phyloP scores from a whole-genome alignment of 805 yeast genomes.

The Millerago galiae region DNA sequence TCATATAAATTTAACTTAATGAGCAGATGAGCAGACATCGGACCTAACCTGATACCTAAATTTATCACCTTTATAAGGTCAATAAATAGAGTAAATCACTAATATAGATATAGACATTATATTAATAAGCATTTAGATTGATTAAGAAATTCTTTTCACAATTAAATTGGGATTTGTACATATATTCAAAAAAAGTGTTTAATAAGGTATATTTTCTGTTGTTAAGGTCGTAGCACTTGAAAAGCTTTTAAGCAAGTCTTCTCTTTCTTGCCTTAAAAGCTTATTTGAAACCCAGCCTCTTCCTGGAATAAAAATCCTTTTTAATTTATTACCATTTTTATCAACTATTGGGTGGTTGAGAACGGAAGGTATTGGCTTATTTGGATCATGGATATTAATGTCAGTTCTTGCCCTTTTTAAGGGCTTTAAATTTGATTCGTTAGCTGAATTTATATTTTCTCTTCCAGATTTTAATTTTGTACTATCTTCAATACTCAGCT shows the following conservation, averaged over 20 bases:
- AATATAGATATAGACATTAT: no score
- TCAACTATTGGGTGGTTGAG: slow-evolving; percentile 23
- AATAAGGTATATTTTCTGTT: background rate
- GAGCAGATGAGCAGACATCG: no score
- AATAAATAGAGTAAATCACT: no score
- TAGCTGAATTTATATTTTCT: background rate
- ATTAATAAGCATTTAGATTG: no score
- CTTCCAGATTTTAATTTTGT: no score
- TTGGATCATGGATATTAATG: slow-evolving; percentile 17
- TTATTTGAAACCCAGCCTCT: slow-evolving; percentile 43
- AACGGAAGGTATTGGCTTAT: slow-evolving; percentile 19
- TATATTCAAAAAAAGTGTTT: background rate
- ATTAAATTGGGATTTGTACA: background rate
- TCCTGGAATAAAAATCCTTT: slow-evolving; percentile 41
- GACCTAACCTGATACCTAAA: no score
- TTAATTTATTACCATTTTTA: slow-evolving; percentile 33
- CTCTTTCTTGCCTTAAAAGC: slow-evolving; percentile 13
- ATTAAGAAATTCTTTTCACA: no score
- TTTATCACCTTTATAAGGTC: no score
- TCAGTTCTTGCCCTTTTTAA: slow-evolving; percentile 15
- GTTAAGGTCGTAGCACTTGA: no score
- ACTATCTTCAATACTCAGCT: background rate
- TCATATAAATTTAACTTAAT: background rate
- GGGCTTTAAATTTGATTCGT: background rate
- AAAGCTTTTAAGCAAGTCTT: slow-evolving; percentile 5